These are phyloP conservation scores for Balamuthia mandrillaris DNA, from an alignment of 208 protist species.

Conservation along the genomic window DNA sequence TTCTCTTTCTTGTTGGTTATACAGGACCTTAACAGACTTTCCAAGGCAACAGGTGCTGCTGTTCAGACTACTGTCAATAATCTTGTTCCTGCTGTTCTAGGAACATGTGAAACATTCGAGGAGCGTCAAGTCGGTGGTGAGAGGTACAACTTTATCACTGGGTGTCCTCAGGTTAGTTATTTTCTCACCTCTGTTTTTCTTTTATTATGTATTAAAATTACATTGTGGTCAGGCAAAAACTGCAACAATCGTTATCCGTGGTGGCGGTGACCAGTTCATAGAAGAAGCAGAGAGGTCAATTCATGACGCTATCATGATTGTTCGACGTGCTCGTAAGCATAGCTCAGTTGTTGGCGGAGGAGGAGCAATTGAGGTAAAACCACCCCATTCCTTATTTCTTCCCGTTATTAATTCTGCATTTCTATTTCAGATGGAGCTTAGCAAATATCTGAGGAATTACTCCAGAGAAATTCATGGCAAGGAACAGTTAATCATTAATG, in stretches of 20 bases:
- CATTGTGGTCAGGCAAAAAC: constrained; percentile 38
- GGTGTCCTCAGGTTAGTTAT: constrained; percentile 85
- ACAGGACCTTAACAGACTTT: constrained; percentile 82
- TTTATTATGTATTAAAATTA: neutral
- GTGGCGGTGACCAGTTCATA: constrained; percentile 97
- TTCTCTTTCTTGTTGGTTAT: neutral
- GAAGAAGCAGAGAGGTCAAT: constrained; percentile 97
- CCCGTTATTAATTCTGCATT: neutral
- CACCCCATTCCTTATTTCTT: neutral
- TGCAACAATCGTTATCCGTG: constrained; percentile 74
- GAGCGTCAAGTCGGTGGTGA: constrained; percentile 97
- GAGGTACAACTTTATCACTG: constrained; percentile 99
- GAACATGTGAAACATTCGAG: constrained; percentile 95
- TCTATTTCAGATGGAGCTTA: constrained; percentile 97
- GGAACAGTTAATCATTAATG: constrained; percentile 96
- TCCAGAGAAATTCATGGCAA: constrained; percentile 96
- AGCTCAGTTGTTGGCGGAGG: constrained; percentile 97
- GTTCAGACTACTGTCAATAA: constrained; percentile 96
- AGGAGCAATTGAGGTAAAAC: constrained; percentile 98
- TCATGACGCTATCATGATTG: constrained; percentile 99
- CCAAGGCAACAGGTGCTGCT: constrained; percentile 91
- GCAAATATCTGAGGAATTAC: constrained; percentile 91
- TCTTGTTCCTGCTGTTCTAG: constrained; percentile 88
- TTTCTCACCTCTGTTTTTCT: constrained; percentile 74
- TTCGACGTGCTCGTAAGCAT: constrained; percentile 93